Evolutionary conservation across 129 eudicot species (phyloP), one percentile per base, ranked within the genome.

Genomic region (Pseudognaphalium luteoalbum): DNA sequence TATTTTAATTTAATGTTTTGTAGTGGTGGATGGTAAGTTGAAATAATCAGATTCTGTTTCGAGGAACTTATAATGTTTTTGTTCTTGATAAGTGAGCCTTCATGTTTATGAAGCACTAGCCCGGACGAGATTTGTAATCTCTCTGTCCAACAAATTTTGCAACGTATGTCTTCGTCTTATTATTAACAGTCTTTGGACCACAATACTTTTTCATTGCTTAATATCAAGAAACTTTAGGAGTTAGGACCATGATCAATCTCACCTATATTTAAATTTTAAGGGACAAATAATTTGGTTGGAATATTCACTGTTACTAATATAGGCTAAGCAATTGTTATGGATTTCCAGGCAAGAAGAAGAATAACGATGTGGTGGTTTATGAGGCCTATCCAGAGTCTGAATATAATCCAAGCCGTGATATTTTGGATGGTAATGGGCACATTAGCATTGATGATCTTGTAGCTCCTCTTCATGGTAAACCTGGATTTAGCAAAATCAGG

Each of bases 361-460:
- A 85, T 69, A 83, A 79, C 10, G 83, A 82, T 75, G 57, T 70
- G 21, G 82, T 91, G 70, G 35, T 91, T 32, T 84, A 85, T 7
- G 97, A 95, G 88, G 89, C 93, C 29, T 87, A 91, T 78, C 87
- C 94, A 59, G 97, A 94, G 82, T 83, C 93, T 9, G 97, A 93
- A 52, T 88, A 73, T 77, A 93, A 93, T 86, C 98, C 98, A 9
- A 93, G 88, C 74, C 80, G 98, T 82, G 96, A 89, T 85, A 81
- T 87, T 11, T 86, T 92, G 66, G 87, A 86, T 74, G 97, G 96
- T 56, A 84, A 83, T 70, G 89, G 94, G 5, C 88, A 61, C 62
- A 89, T 95, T 35, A 95, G 88, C 64, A 74, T 91, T 64, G 82
- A 95, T 1, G 99, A 95, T 72, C 96, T 95, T 83, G 28, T 95